Evolutionary conservation across 2,329 filamentous ascomycete genomes (phyloP), one percentile per base, ranked within the genome.

Genomic region (Calonectria hongkongensis): DNA sequence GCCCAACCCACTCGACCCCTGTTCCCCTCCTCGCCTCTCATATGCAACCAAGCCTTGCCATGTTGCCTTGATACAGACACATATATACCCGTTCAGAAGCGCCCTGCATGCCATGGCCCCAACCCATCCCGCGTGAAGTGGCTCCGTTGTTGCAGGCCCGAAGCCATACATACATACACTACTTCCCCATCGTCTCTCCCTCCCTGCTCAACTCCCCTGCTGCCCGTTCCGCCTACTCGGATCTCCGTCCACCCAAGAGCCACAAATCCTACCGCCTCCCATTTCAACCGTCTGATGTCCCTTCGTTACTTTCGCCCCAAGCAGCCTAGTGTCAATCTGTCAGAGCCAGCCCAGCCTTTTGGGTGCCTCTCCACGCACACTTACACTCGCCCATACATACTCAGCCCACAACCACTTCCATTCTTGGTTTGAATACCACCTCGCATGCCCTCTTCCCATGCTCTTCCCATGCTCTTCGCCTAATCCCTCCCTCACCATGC

Each of bases 301-400:
- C 64, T 77, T 81, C 79, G 79, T 81, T 79, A 81, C 78, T 80
- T 81, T 81, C 77, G 54, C 79, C 79, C 69, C 75, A 80, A 81
- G 66, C 67, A 81, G 79, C 51, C 73, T 81, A 81, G 79, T 79
- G 75, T 51, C 73, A 60, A 69, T 76, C 70, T 75, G 74, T 73
- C 72, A 76, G 71, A 63, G 62, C 70, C 58, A 48, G 65, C 27
- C 65, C 65, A 68, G n/a, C 41, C 60, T 58, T 58, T 45, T 47
- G 39, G 56, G 39, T 60, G 66, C 48, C 27, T 56, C 39, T 56
- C 69, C 58, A 28, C 58, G 41, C 63, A 63, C 41, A 73, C 66
- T 63, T 73, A 73, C 67, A 73, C 54, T 30, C 66, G 51, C 25
- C 28, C 70, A 69, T 72, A 72, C 70, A 70, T 70, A 70, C 66